phyloP scores from a whole-genome alignment of 1,284 basidiomycete species.

The Mycena sp. region DNA sequence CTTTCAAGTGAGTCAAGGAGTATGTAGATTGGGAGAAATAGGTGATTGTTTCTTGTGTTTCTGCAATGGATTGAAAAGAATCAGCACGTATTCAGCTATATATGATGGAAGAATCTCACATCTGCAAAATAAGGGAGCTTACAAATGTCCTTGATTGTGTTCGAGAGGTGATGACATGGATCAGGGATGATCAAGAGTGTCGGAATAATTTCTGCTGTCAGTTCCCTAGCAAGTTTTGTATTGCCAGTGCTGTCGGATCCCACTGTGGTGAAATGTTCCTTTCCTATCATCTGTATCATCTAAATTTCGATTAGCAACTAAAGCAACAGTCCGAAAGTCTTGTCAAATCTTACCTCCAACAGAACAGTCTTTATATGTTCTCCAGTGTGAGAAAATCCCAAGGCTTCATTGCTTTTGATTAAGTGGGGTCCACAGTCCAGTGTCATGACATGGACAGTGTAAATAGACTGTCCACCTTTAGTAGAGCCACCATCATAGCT shows the following conservation, averaged over 20 bases:
- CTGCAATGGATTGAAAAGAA: conserved; percentile 17
- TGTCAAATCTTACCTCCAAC: background rate
- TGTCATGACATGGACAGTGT: conserved; percentile 41
- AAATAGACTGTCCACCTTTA: conserved; percentile 34
- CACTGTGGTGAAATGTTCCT: conserved; percentile 15
- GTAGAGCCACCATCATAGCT: conserved; percentile 43
- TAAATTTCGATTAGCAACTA: background rate
- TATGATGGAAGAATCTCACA: conserved; percentile 18
- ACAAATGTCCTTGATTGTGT: conserved; percentile 37
- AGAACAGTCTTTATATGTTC: background rate
- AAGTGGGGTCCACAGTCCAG: conserved; percentile 34
- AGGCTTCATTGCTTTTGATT: conserved; percentile 40
- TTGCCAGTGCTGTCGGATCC: conserved; percentile 37
- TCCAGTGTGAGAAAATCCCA: conserved; percentile 32
- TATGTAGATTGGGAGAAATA: conserved; percentile 37
- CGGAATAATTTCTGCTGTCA: conserved; percentile 2
- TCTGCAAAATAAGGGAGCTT: conserved; percentile 28
- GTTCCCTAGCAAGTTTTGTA: conserved; percentile 26
- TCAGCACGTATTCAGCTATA: background rate
- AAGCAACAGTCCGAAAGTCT: too few species aligned
- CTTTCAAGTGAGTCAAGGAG: conserved; percentile 24
- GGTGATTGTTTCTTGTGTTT: conserved; percentile 27
- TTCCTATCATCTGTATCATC: conserved; percentile 33
- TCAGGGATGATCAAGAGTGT: conserved; percentile 37
- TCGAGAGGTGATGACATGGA: conserved; percentile 36